Base-by-base conservation (phyloP, 257 asterid species). In the Mentha longifolia region DNA sequence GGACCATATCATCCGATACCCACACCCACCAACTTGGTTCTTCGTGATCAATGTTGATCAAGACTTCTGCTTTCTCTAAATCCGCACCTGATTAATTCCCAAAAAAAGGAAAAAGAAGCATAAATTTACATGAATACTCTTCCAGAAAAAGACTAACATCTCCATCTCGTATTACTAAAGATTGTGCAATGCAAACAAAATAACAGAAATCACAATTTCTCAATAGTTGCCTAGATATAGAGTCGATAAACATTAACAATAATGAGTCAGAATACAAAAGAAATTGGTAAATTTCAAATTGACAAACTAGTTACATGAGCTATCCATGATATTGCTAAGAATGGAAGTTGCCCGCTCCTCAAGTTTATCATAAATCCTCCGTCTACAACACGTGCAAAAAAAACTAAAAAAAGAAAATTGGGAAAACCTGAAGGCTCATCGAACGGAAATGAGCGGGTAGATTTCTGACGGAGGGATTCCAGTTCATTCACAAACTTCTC, bases 1-100 rank as follows among this genome's bases (percentile, higher is more conserved):
- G 87, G 58, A 67, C 77, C 79, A 75, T 88, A 17, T 88, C 92
- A 63, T 94, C 95, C 0, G 96, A 71, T 15, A 94, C 95, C 99
- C 97, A 94, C 41, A 94, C 98, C 97, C 99, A 94, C 93, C 97
- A 85, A 79, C 95, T 94, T 8, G 99, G 96, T 63, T 89, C 89
- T 74, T 89, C 90, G 10, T 77, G 87, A 66, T 82, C 96, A 30
- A 84, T 79, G 65, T 87, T 82, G 39, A 91, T 80, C 73, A 91
- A 82, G 76, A 84, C 79, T 61, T 86, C 98, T 16, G 84, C 84
- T 37, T 81, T 81, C 80, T 86, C 91, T 73, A 71, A 33, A 78
- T 93, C 97, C 17, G 25, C 80, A 37, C 73, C 95, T 88, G 72
- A 72, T 70, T 58, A 56, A 74, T 71, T 62, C 46, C 65, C 45